Base-by-base conservation (phyloP, 1,139 yeast species). In the Candida neerlandica region DNA sequence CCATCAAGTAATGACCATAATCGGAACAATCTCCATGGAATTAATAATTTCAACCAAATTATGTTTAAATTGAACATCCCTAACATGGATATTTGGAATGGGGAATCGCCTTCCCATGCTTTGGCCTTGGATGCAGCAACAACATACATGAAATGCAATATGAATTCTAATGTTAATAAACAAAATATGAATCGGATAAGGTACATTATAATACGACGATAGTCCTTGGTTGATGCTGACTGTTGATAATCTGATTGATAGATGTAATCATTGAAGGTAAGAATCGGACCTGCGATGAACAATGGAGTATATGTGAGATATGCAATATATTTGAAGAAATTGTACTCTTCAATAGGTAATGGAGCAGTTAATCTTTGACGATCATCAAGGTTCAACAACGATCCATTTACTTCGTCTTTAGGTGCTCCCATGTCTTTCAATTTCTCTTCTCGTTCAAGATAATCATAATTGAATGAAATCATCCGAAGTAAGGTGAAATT, bases 1-100 rank as follows among this genome's bases (percentile, higher is more conserved):
- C 90, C 90, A 67, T 95, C 99, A 15, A 89, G 61, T 54, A 95
- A 71, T 7, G 95, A 81, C 99, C 99, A 95, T 59, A 94, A 75
- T 55, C 99, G 75, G 71, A 95, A 95, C 47, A 94, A 71, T 62
- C 99, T 79, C 99, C 99, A 95, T 1, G 99, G 99, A 48, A 95
- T 86, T 52, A 95, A 76, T 38, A 95, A 77, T 67, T 94, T 87
- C 56, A 94, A 77, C 98, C 99, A 95, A 49, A 94, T 89, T 46
- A 94, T 82, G 61, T 89, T 91, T 59, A 95, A 76, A 61, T 90
- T 92, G 75, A 94, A 89, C 58, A 90, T 72, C 0, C 97, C 98
- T 63, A 94, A 81, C 99, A 94, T 94, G 6, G 96, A 86, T 50
- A 92, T 85, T 67, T 95, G 96, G 66, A 91, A 89, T 5, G 99